A percentile compares a stretch with the other conserved stretches of the same genome.
Conservation (phyloP, 306 rosid species). For the Datisca glomerata region DNA sequence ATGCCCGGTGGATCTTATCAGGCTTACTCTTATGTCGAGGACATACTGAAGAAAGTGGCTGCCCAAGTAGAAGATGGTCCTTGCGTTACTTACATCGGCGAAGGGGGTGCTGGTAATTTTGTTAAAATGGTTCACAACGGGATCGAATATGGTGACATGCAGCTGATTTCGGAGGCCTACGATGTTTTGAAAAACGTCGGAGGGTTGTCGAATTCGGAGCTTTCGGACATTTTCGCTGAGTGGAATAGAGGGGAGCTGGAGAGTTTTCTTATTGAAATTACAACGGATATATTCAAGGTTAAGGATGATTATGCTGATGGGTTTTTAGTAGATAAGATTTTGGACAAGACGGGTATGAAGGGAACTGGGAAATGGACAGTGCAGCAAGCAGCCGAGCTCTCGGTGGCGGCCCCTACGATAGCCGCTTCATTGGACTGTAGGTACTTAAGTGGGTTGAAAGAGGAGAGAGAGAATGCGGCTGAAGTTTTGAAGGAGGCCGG, state of each 20-base stretch:
- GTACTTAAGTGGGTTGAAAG: constrained; percentile 79
- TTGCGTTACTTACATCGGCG: constrained; percentile 75
- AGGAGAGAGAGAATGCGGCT: constrained; percentile 78
- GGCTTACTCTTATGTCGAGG: constrained; percentile 56
- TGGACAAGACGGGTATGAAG: constrained; percentile 93
- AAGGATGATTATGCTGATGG: constrained; percentile 58
- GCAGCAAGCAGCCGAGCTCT: constrained; percentile 89
- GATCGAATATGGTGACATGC: constrained; percentile 91
- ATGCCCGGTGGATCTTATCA: constrained; percentile 82
- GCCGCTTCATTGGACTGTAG: constrained; percentile 86
- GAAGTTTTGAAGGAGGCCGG: constrained; percentile 62
- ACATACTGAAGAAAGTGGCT: constrained; percentile 56
- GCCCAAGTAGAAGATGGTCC: constrained; percentile 96
- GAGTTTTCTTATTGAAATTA: constrained; percentile 73
- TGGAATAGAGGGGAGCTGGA: constrained; percentile 90
- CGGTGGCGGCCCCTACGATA: constrained; percentile 80
- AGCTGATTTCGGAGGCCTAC: constrained; percentile 80
- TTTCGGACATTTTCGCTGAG: constrained; percentile 52
- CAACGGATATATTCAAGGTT: constrained; percentile 79
- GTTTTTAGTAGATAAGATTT: constrained; percentile 68
- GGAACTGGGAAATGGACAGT: constrained; percentile 98
- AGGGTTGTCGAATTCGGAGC: constrained; percentile 50
- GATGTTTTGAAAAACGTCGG: constrained; percentile 79
- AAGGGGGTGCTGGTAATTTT: constrained; percentile 84
- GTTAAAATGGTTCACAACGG: constrained; percentile 96